A percentile compares a stretch with the other conserved stretches of the same genome.
Conservation (phyloP, 176 grass and related monocot genomes). For the Rhynchospora breviuscula region DNA sequence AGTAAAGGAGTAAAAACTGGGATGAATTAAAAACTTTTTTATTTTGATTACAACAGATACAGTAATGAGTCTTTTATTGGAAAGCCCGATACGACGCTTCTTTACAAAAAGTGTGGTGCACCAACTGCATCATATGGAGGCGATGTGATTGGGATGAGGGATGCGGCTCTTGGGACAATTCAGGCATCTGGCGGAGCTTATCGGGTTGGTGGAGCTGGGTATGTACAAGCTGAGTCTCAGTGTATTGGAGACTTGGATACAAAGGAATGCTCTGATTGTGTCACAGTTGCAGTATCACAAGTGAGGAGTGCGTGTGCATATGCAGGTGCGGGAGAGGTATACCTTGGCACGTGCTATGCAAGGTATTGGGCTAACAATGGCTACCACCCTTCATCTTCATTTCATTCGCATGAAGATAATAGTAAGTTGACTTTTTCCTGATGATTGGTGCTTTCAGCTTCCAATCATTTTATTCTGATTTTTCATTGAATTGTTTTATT, state of each 20-base stretch:
- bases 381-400: slow-evolving; percentile 6
- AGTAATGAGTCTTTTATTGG: slow-evolving; percentile 84
- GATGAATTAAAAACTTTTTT: not conserved
- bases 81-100: slow-evolving; percentile 50
- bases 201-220: slow-evolving; percentile 54
- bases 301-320: slow-evolving; percentile 52
- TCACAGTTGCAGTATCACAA: slow-evolving; percentile 45
- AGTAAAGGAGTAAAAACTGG: not conserved
- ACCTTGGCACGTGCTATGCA: slow-evolving; percentile 94
- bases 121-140: not conserved
- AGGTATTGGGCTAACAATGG: slow-evolving; percentile 73
- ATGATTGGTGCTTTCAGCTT: slow-evolving; percentile 12
- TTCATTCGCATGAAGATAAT: not conserved
- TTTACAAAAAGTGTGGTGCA: slow-evolving; percentile 80
- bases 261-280: slow-evolving; percentile 66
- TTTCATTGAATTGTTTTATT: not conserved
- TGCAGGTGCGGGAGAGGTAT: slow-evolving; percentile 57
- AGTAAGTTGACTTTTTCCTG: slow-evolving; percentile 12
- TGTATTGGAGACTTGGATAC: slow-evolving; percentile 68
- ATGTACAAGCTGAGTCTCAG: slow-evolving; percentile 92
- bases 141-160: slow-evolving; percentile 45
- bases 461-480: not conserved
- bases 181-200: slow-evolving; percentile 36
- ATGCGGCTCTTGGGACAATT: slow-evolving; percentile 54
- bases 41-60: slow-evolving; percentile 34